Evolutionary conservation across 2,329 filamentous ascomycete species (phyloP).

Genomic region (Colletotrichum aenigma): DNA sequence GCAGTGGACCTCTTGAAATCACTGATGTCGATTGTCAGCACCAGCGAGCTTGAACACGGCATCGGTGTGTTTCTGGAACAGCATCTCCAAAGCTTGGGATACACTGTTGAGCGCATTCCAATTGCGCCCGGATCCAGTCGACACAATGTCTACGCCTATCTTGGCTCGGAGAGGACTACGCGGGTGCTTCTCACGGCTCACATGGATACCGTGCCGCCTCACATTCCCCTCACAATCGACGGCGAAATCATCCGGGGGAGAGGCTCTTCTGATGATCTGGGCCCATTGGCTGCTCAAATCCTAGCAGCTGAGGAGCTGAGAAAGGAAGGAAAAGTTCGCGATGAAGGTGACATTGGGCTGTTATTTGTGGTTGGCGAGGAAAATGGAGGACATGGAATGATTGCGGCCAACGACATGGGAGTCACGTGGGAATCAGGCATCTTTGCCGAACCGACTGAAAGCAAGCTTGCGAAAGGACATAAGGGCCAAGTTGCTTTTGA

Average conservation of each 20-base stretch:
- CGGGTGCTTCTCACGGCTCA: slow-evolving; percentile 37
- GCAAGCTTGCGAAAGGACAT: slow-evolving; percentile 27
- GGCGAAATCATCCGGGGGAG: slow-evolving; percentile 48
- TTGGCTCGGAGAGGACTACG: slow-evolving; percentile 31
- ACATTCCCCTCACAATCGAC: slow-evolving; percentile 51
- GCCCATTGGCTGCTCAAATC: slow-evolving; percentile 31
- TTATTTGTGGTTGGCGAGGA: slow-evolving; percentile 29
- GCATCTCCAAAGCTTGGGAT: slow-evolving; percentile 34
- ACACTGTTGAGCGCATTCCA: slow-evolving; percentile 38
- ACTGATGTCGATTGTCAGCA: slow-evolving; percentile 39
- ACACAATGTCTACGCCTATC: slow-evolving; percentile 43
- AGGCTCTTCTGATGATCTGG: slow-evolving; percentile 41
- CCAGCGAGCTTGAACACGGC: slow-evolving; percentile 38
- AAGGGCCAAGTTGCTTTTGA: slow-evolving; percentile 32
- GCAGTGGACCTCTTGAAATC: slow-evolving; percentile 33
- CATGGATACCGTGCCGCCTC: slow-evolving; percentile 51
- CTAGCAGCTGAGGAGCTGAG: slow-evolving; percentile 23
- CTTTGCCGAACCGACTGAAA: slow-evolving; percentile 29
- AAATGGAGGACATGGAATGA: slow-evolving; percentile 26
- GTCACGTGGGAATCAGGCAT: slow-evolving; percentile 35
- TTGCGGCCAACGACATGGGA: slow-evolving; percentile 39
- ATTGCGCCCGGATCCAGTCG: slow-evolving; percentile 33
- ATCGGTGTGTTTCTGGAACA: slow-evolving; percentile 36
- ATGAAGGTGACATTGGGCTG: slow-evolving; percentile 23
- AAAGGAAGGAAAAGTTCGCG: slow-evolving; percentile 7